Evolutionary conservation across 2,329 filamentous ascomycete genomes (phyloP).

Genomic region (Tolypocladium tundrense): DNA sequence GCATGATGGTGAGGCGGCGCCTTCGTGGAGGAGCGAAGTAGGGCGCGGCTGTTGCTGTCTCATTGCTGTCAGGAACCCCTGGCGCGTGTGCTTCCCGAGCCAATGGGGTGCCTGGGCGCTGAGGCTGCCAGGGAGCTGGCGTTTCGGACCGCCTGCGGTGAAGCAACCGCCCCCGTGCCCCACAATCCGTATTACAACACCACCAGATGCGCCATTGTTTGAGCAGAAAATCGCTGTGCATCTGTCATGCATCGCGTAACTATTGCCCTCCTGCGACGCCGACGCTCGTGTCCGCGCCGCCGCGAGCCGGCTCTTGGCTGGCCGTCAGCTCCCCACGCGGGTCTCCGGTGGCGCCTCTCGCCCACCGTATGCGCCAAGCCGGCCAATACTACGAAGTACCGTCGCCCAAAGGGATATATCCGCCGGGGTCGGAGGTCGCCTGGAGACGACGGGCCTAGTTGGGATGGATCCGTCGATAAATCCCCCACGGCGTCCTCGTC

Average conservation of each 20-base stretch:
- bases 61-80: constrained; percentile 1
- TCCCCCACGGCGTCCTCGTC: not conserved
- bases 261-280: not conserved
- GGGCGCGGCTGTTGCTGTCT: constrained; percentile 2
- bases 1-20: not conserved
- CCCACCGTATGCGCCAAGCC: not conserved
- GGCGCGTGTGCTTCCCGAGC: not conserved
- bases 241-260: not conserved
- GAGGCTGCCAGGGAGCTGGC: constrained; percentile 1
- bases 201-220: not conserved
- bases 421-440: not conserved
- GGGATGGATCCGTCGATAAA: not conserved
- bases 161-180: not conserved
- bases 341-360: not conserved
- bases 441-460: not conserved
- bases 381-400: not conserved
- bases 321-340: not conserved
- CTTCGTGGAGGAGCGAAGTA: not conserved
- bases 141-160: constrained; percentile 3
- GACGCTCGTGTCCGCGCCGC: not conserved
- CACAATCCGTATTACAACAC: not conserved
- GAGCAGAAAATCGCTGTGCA: not conserved
- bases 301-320: not conserved
- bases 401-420: not conserved
- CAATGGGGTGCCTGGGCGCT: not conserved